Base-by-base conservation (phyloP, 2,329 filamentous ascomycete genomes). In the Ophiocordyceps camponoti-saundersi region DNA sequence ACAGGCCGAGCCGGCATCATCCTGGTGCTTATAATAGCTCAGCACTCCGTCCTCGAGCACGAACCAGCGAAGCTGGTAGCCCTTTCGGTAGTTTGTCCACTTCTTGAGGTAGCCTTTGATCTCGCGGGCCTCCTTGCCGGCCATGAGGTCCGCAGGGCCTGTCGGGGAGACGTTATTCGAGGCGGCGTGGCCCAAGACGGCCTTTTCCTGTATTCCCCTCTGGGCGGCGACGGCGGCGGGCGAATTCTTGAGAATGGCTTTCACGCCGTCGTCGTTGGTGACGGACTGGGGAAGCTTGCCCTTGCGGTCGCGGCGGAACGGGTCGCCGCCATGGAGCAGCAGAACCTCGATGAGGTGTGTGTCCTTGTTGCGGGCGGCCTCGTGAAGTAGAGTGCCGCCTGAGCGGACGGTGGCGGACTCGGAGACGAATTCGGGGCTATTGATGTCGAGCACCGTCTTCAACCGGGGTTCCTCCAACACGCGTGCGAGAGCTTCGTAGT, bases 101-200 rank as follows among this genome's bases (percentile, higher is more conserved):
- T 98, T 98, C 67, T 95, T 96, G 48, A 98, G 71, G 61, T 96
- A 98, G 7, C 92, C 92, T 67, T 94, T 95, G 85, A 98, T 96
- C 65, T 96, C 90, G 44, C 89, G 77, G 18, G 85, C 84, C 59
- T 98, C 92, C 53, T 90, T 88, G 16, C 84, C 82, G 23, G 83
- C 84, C 49, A 80, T 62, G 20, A 76, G 69, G 53, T 84, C 75
- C 11, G 73, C 69, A 16, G 79, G 70, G 2, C 67, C 64, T 23
- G 76, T 69, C 15, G 70, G 61, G 10, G 71, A 66, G 2, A 68
- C 65, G 6, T 71, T 72, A 50, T 82, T 75, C 0, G 74, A 73
- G 10, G 74, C 71, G 20, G 69, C 71, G 51, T 85, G 86, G 2
- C 88, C 90, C 16, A 98, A 73, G 3, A 98, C 93, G 0, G 89